A percentile compares a stretch with the other conserved stretches of the same genome.
phyloP scores from a whole-genome alignment of 441 rosid genomes.

The Erysimum pusillum region DNA sequence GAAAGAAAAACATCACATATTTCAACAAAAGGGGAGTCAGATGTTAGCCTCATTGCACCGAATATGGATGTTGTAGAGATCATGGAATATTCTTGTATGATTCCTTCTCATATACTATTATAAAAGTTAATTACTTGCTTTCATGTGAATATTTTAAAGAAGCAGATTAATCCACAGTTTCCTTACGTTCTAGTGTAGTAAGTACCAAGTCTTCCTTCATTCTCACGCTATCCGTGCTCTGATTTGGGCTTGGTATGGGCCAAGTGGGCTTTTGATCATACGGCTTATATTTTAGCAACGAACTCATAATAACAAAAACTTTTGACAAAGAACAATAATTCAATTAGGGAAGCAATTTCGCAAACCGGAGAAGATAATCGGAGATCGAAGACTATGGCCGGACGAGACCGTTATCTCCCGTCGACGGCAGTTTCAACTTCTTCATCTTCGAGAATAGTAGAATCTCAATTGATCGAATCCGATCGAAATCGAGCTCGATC shows the following conservation, averaged over 20 bases:
- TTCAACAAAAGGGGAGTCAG: background rate
- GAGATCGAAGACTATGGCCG: constrained; percentile 40
- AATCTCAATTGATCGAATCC: constrained; percentile 36
- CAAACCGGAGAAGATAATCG: constrained; percentile 20
- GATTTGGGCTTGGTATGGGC: constrained; percentile 6
- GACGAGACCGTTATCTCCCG: constrained; percentile 38
- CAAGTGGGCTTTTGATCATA: background rate
- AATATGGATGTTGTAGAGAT: background rate
- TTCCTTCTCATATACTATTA: too few relatives aligned
- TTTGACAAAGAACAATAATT: background rate
- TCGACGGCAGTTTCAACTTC: constrained; percentile 2
- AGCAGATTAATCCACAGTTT: too few relatives aligned
- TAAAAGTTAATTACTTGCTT: too few relatives aligned
- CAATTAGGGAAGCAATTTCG: background rate
- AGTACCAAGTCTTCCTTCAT: too few relatives aligned
- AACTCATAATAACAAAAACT: background rate
- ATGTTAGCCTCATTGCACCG: background rate
- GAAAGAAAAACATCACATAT: background rate
- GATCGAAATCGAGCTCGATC: constrained; percentile 34
- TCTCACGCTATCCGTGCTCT: background rate
- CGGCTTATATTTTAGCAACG: constrained; percentile 4
- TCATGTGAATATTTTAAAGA: too few relatives aligned
- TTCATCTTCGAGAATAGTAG: constrained; percentile 33
- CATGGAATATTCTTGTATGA: background rate
- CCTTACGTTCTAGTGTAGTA: too few relatives aligned